Evolutionary conservation across 148 eudicot genomes (phyloP).

Genomic region (Dianthus caryophyllus): DNA sequence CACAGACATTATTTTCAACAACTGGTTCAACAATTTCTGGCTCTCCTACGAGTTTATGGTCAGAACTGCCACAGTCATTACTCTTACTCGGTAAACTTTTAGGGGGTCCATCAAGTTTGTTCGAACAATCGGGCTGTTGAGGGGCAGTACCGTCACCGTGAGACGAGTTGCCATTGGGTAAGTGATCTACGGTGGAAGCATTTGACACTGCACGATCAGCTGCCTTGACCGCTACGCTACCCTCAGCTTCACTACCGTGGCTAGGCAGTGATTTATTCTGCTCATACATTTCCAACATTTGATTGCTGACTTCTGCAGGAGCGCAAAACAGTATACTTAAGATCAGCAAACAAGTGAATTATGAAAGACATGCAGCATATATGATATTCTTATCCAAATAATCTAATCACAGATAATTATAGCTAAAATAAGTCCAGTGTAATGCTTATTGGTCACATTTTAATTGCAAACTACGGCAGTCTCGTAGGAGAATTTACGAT

Average conservation of each 20-base stretch:
- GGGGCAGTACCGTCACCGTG: slow-evolving; percentile 37
- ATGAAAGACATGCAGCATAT: too few relatives aligned
- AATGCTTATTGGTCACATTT: too few relatives aligned
- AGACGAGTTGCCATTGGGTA: slow-evolving; percentile 35
- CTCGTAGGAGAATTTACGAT: slow-evolving; percentile 5
- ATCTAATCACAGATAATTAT: too few relatives aligned
- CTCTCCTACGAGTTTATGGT: slow-evolving; percentile 47
- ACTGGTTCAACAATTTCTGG: slow-evolving; percentile 30
- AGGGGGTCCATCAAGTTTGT: slow-evolving; percentile 41
- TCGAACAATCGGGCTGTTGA: slow-evolving; percentile 39
- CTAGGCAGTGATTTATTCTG: slow-evolving; percentile 66
- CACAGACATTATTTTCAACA: slow-evolving; percentile 34
- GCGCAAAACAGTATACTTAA: neutral
- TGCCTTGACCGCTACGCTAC: slow-evolving; percentile 49
- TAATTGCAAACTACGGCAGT: too few relatives aligned
- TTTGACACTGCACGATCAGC: slow-evolving; percentile 37
- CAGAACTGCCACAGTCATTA: slow-evolving; percentile 47
- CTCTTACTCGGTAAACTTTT: slow-evolving; percentile 40
- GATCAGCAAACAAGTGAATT: neutral
- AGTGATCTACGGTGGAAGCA: slow-evolving; percentile 49
- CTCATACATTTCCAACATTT: slow-evolving; percentile 93
- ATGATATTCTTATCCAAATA: too few relatives aligned
- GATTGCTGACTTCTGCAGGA: slow-evolving; percentile 93
- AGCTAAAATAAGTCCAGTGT: too few relatives aligned
- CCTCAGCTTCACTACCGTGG: slow-evolving; percentile 87